Base-by-base conservation (phyloP, 208 protist species). In the Leptomonas seymouri region DNA sequence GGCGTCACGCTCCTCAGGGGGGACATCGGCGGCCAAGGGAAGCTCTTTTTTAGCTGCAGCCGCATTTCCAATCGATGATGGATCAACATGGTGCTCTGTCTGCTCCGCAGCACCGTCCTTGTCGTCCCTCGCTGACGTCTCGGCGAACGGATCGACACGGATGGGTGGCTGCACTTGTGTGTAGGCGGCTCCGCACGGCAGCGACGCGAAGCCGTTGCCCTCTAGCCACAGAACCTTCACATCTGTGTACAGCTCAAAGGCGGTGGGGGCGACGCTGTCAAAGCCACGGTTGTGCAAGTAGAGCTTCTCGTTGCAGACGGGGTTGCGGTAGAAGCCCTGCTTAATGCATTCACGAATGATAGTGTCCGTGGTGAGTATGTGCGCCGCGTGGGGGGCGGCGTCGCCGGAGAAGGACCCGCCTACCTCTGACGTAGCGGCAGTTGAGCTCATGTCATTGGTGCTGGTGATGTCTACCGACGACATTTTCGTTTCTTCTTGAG, bases 281-380 rank as follows among this genome's bases (percentile, higher is more conserved):
- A 94, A 98, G 15, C 93, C 90, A 63, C 97, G 95, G 69, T 91
- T 87, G 72, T 99, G 97, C 20, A 99, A 72, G 62, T 98, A 99
- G 9, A 98, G 80, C 54, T 86, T 97, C 21, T 98, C 96, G 76
- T 99, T 99, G 69, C 97, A 95, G 41, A 90, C 62, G 3, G 94
- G 94, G 56, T 96, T 98, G 36, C 80, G 76, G 70, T 98, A 99
- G 44, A 90, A 87, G 5, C 93, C 83, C 18, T 91, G 84, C 20
- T 90, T 66, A 46, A 92, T 87, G 72, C 95, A 98, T 57, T 96
- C 86, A 50, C 90, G 70, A 14, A 93, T 89, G 44, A 98, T 97
- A 27, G 41, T 65, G 21, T 96, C 84, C 1, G 83, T 86, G n/a
- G 91, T 96, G 62, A 97, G 82, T 57, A 59, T 41, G 36, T 78